Evolutionary conservation across 192 early-diverging fungal genomes (phyloP).

Genomic region (Linnemannia zychae): DNA sequence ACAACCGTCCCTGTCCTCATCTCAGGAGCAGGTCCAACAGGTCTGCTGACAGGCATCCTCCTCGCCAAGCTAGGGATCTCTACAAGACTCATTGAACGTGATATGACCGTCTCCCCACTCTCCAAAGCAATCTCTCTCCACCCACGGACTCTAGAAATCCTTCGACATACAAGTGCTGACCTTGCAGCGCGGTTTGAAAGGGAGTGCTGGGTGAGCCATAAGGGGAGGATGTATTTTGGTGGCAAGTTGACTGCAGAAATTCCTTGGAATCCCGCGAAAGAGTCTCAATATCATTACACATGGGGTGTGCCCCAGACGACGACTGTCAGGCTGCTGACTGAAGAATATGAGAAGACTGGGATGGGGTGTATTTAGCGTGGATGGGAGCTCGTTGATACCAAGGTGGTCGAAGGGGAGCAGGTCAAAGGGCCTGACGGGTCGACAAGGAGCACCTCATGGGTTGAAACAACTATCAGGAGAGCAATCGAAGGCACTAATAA

Average conservation of each 20-base stretch:
- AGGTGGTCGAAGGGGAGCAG: constrained; percentile 7
- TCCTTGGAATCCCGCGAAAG: neutral
- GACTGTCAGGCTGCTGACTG: neutral
- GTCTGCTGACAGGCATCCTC: constrained; percentile 9
- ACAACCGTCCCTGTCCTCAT: constrained; percentile 18
- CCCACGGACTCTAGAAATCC: constrained; percentile 17
- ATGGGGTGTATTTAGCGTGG: neutral
- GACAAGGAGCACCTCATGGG: neutral
- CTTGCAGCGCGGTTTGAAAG: neutral
- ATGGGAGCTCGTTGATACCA: constrained; percentile 4
- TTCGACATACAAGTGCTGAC: neutral
- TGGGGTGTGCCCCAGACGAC: neutral
- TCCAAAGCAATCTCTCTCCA: constrained; percentile 17
- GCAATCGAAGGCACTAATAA: neutral
- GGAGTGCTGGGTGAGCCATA: neutral
- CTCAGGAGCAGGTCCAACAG: constrained; percentile 25
- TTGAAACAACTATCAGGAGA: constrained; percentile 23
- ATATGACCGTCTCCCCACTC: neutral
- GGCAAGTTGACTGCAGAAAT: neutral
- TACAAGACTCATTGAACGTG: constrained; percentile 19
- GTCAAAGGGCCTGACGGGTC: too few species aligned
- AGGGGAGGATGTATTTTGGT: neutral
- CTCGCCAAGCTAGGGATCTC: constrained; percentile 34
- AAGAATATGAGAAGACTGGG: neutral
- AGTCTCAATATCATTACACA: neutral